Conservation (phyloP, 192 early-diverging fungal genomes). For the Dissophora ornata region DNA sequence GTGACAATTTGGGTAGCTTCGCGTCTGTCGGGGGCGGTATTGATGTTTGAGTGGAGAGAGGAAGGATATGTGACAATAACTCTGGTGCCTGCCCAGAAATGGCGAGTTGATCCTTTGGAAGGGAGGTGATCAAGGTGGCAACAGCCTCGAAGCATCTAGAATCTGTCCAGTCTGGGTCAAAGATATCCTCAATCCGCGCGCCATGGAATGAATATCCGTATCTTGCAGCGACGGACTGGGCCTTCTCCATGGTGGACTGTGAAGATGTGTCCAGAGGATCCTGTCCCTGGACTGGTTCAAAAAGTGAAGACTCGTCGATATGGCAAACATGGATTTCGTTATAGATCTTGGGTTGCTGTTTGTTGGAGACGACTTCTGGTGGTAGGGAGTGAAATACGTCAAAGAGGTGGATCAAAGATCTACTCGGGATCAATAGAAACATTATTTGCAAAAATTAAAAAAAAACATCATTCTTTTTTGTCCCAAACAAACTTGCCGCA, state of each 20-base stretch:
- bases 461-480: no score
- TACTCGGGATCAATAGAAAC: constrained; percentile 26
- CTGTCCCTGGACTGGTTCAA: constrained; percentile 10
- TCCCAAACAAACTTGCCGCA: no score
- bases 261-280: constrained; percentile 2
- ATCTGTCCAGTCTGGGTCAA: constrained; percentile 59
- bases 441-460: no score
- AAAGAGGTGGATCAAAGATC: constrained; percentile 74
- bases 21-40: neutral
- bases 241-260: constrained; percentile 45
- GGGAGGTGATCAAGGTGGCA: constrained; percentile 32
- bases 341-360: constrained; percentile 64
- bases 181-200: constrained; percentile 75
- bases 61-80: constrained; percentile 24
- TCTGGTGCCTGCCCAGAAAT: constrained; percentile 43
- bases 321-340: constrained; percentile 76
- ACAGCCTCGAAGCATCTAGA: constrained; percentile 47
- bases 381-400: constrained; percentile 67
- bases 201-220: constrained; percentile 56
- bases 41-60: neutral
- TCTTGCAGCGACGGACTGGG: constrained; percentile 55
- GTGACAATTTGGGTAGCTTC: constrained; percentile 9
- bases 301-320: constrained; percentile 78
- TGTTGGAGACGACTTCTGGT: constrained; percentile 67
- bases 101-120: constrained; percentile 37